A percentile compares a stretch with the other conserved stretches of the same genome.
These are phyloP conservation scores for Cephalotrichum gorgonifer DNA, from an alignment of 2,329 filamentous ascomycete species.

Conservation along the genomic window DNA sequence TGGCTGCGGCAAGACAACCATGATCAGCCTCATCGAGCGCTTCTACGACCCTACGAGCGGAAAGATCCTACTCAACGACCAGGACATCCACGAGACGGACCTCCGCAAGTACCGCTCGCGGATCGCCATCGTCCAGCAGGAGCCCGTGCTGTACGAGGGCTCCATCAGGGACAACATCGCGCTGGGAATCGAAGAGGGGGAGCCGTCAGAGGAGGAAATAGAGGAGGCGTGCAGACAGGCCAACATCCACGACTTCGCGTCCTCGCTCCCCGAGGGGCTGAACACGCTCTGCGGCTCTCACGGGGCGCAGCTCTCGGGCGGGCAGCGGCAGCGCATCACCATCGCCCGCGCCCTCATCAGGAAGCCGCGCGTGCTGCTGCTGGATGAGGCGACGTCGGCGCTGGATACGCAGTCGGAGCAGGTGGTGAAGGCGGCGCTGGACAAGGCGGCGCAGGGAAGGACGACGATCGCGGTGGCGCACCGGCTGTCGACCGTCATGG, in stretches of 20 bases:
- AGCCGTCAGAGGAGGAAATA: constrained; percentile 25
- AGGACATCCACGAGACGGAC: constrained; percentile 17
- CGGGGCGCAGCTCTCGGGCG: constrained; percentile 60
- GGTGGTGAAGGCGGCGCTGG: constrained; percentile 52
- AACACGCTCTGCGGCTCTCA: constrained; percentile 54
- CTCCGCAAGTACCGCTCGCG: constrained; percentile 23
- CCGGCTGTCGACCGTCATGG: constrained; percentile 41
- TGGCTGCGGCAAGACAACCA: constrained; percentile 51
- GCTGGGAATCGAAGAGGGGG: constrained; percentile 23
- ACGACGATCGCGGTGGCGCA: constrained; percentile 59
- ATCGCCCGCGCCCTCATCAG: constrained; percentile 63
- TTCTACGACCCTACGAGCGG: constrained; percentile 28
- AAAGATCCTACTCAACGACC: constrained; percentile 15
- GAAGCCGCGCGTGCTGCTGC: constrained; percentile 53
- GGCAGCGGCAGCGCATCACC: constrained; percentile 61
- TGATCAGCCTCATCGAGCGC: constrained; percentile 39
- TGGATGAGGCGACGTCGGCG: constrained; percentile 63
- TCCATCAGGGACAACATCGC: constrained; percentile 42
- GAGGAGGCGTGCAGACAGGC: constrained; percentile 40
- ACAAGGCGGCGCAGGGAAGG: constrained; percentile 24
- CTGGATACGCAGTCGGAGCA: constrained; percentile 58
- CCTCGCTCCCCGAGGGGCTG: constrained; percentile 48
- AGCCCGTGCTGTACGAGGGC: constrained; percentile 32
- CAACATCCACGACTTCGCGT: constrained; percentile 46
- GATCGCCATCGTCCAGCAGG: constrained; percentile 18